A percentile compares a stretch with the other conserved stretches of the same genome.
phyloP scores from a whole-genome alignment of 2,329 filamentous ascomycete genomes.

The Chalaropsis thielavioides region DNA sequence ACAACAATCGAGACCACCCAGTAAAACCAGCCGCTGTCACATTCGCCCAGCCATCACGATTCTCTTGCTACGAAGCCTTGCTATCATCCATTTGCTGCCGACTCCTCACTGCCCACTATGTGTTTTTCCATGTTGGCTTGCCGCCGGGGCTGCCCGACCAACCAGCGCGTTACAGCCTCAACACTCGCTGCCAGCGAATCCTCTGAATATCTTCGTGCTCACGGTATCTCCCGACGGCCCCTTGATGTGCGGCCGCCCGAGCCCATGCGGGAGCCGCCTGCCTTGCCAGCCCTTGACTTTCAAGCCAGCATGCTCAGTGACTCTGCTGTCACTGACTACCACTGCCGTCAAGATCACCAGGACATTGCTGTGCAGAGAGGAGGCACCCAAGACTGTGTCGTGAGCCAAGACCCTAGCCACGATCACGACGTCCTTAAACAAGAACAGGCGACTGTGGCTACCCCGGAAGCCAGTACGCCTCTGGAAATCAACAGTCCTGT shows the following conservation, averaged over 20 bases:
- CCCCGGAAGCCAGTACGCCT: not conserved
- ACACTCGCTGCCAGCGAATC: not conserved
- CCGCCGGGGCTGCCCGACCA: constrained; percentile 1
- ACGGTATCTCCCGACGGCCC: not conserved
- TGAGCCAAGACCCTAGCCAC: not conserved
- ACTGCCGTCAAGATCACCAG: not conserved
- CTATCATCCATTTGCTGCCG: not conserved
- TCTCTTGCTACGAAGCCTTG: not conserved
- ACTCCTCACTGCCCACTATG: not conserved
- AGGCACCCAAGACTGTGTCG: not conserved
- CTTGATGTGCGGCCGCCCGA: not conserved
- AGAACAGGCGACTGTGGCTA: not conserved
- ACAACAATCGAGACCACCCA: not conserved
- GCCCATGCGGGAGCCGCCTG: not conserved
- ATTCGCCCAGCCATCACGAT: not conserved
- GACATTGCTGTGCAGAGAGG: not conserved
- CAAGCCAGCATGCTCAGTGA: not conserved
- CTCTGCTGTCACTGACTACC: not conserved
- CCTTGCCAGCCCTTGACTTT: constrained; percentile 8
- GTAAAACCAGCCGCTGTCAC: not conserved
- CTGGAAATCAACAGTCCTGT: too few relatives aligned
- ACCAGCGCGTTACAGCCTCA: not conserved
- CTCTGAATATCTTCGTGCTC: not conserved
- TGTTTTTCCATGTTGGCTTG: constrained; percentile 8
- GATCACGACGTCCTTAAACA: not conserved